Conservation (phyloP, 192 early-diverging fungal species). For the Paraglomus brasilianum region DNA sequence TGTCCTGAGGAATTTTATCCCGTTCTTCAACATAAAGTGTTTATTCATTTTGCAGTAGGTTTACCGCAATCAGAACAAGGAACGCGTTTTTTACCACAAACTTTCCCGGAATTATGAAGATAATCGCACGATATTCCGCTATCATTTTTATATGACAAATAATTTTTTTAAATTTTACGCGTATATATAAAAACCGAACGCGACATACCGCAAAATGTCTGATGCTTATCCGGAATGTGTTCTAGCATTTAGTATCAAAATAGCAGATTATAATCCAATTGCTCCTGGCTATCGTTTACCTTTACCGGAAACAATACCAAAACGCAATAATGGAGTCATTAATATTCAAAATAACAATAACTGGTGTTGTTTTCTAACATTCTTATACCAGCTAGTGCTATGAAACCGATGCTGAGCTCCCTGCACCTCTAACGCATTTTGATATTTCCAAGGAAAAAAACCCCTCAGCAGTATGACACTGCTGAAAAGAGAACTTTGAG, state of each 20-base stretch:
- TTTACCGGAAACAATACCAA: constrained; percentile 14
- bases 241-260: constrained; percentile 20
- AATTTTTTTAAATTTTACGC: constrained; percentile 1
- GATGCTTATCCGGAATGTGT: constrained; percentile 22
- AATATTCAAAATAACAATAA: constrained; percentile 25
- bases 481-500: no score
- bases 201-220: background rate
- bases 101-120: constrained; percentile 1
- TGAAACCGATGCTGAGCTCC: background rate
- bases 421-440: constrained; percentile 21
- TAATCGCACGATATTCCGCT: background rate
- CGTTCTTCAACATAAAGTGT: no score
- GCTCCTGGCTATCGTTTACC: background rate
- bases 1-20: no score
- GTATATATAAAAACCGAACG: background rate
- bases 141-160: constrained; percentile 4
- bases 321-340: constrained; percentile 11
- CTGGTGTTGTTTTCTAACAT: constrained; percentile 13
- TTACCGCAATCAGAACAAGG: no score
- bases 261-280: constrained; percentile 17
- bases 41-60: no score
- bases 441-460: background rate
- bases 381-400: constrained; percentile 6
- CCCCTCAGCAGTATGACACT: no score
- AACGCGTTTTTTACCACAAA: no score